phyloP scores from a whole-genome alignment of 192 early-diverging fungal genomes.

The Coemansia pectinata region DNA sequence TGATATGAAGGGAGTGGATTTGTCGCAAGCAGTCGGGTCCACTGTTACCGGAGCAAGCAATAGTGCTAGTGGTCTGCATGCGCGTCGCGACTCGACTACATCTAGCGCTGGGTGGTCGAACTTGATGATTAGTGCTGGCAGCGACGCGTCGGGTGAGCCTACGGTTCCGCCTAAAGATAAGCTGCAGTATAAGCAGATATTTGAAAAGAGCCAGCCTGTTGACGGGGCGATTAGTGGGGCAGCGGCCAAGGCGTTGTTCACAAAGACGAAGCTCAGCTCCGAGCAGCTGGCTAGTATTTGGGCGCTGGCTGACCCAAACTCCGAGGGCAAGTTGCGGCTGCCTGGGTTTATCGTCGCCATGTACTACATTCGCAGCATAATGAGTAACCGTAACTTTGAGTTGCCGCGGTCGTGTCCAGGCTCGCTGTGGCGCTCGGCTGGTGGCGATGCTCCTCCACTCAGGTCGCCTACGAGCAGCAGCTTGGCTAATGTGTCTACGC shows the following conservation, averaged over 20 bases:
- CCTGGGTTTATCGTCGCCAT: conserved; percentile 90
- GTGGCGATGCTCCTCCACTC: conserved; percentile 49
- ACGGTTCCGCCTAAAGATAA: conserved; percentile 53
- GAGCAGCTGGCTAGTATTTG: conserved; percentile 83
- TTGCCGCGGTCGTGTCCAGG: conserved; percentile 74
- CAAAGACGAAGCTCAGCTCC: conserved; percentile 76
- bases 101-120: conserved; percentile 47
- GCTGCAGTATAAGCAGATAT: conserved; percentile 64
- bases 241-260: conserved; percentile 71
- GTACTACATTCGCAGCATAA: conserved; percentile 80
- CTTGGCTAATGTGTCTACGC: conserved; percentile 29
- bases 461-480: conserved; percentile 29
- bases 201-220: conserved; percentile 58
- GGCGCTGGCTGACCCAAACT: conserved; percentile 76
- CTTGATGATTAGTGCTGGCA: conserved; percentile 7
- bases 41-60: background rate
- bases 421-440: conserved; percentile 58
- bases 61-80: conserved; percentile 5
- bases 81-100: conserved; percentile 38
- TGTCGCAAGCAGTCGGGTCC: conserved; percentile 8
- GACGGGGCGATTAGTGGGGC: conserved; percentile 66
- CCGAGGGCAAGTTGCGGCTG: conserved; percentile 69
- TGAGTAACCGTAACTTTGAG: conserved; percentile 66
- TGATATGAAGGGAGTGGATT: conserved; percentile 59
- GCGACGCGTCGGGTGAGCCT: conserved; percentile 14